Evolutionary conservation across 2,329 filamentous ascomycete species (phyloP).

Genomic region (Orbilia oligospora): DNA sequence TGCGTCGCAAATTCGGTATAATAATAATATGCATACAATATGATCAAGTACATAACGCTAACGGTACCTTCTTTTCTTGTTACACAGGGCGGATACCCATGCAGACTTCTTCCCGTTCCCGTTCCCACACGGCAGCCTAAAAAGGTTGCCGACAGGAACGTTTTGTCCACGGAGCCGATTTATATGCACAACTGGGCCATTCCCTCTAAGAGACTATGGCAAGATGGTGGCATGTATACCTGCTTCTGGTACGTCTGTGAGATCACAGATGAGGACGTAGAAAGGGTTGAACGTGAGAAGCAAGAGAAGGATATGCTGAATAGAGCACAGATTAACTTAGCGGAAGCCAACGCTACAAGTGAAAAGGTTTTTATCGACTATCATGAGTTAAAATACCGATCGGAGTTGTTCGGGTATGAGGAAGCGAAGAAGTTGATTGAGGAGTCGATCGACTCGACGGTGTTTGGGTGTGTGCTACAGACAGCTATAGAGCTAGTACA

Average conservation of each 20-base stretch:
- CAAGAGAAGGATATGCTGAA: constrained; percentile 25
- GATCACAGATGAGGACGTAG: constrained; percentile 53
- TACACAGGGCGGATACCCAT: constrained; percentile 53
- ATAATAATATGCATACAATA: not conserved
- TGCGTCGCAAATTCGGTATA: not conserved
- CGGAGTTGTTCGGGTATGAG: constrained; percentile 52
- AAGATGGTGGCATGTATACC: constrained; percentile 52
- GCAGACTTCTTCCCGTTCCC: constrained; percentile 53
- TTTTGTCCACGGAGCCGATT: constrained; percentile 49
- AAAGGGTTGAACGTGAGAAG: constrained; percentile 43
- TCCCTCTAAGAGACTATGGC: constrained; percentile 35
- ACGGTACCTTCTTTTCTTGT: not conserved
- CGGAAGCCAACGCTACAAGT: not conserved
- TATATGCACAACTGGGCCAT: constrained; percentile 59
- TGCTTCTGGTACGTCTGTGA: constrained; percentile 57
- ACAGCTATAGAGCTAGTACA: constrained; percentile 48
- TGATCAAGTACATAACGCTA: constrained; percentile 14
- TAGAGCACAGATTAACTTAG: constrained; percentile 33
- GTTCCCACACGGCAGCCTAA: constrained; percentile 49
- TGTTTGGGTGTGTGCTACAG: constrained; percentile 46
- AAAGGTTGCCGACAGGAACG: constrained; percentile 23
- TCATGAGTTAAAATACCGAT: constrained; percentile 48
- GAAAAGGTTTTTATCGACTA: constrained; percentile 54
- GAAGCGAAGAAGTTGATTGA: constrained; percentile 49
- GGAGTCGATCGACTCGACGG: constrained; percentile 48